These are phyloP conservation scores for Saccharomyces hybrid DNA, from an alignment of 1,139 yeast species.

Conservation along the genomic window DNA sequence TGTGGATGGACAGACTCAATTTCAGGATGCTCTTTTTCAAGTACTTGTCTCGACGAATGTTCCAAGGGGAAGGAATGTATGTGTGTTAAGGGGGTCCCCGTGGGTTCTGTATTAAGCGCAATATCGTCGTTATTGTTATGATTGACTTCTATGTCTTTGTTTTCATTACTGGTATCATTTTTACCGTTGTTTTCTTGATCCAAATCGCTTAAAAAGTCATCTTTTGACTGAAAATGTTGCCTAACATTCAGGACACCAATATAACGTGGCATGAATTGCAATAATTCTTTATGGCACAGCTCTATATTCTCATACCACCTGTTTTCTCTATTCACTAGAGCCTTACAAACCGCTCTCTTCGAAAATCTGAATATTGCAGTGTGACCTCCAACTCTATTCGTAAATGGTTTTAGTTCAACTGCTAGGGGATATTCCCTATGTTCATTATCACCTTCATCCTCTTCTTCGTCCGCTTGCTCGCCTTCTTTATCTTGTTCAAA, in stretches of 20 bases:
- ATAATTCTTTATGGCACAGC: slow-evolving; percentile 61
- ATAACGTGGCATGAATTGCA: slow-evolving; percentile 84
- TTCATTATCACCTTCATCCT: slow-evolving; percentile 20
- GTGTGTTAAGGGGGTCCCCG: slow-evolving; percentile 16
- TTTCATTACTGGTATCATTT: neutral
- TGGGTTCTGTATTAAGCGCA: neutral
- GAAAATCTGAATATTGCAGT: slow-evolving; percentile 92
- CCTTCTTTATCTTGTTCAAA: slow-evolving; percentile 11
- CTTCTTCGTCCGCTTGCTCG: slow-evolving; percentile 16
- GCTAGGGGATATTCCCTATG: slow-evolving; percentile 51
- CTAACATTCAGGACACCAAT: slow-evolving; percentile 91
- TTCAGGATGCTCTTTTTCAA: neutral
- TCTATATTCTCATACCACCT: slow-evolving; percentile 88
- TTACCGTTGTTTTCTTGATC: slow-evolving; percentile 5
- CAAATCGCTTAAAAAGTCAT: slow-evolving; percentile 18
- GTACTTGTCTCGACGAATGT: neutral
- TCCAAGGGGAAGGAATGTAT: slow-evolving; percentile 16
- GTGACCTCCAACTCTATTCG: slow-evolving; percentile 95
- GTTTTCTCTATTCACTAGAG: slow-evolving; percentile 82
- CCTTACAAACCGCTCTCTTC: slow-evolving; percentile 91
- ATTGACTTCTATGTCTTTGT: neutral
- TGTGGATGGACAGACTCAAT: neutral
- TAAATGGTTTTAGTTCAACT: slow-evolving; percentile 80
- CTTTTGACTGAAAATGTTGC: slow-evolving; percentile 37
- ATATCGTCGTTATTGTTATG: neutral